These are phyloP conservation scores for Stephania japonica DNA, from an alignment of 164 flowering plant genomes.

Conservation along the genomic window DNA sequence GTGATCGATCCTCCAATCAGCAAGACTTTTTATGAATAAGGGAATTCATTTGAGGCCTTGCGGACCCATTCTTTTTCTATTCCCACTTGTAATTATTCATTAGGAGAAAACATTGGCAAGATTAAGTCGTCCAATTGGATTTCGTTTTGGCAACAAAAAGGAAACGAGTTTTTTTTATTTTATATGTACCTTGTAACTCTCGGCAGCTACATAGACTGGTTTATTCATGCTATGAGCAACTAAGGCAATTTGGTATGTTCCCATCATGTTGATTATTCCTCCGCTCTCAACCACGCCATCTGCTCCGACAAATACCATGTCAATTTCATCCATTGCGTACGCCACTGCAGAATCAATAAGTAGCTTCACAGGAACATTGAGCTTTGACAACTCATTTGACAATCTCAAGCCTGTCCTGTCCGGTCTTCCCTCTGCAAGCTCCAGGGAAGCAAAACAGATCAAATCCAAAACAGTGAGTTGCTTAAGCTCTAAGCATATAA, in stretches of 20 bases:
- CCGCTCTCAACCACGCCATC: constrained; percentile 99
- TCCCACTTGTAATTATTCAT: too few relatives aligned
- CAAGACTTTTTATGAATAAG: too few relatives aligned
- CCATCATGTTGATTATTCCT: constrained; percentile 97
- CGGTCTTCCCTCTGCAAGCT: constrained; percentile 86
- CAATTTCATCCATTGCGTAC: constrained; percentile 89
- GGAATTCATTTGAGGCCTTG: too few relatives aligned
- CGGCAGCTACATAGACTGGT: constrained; percentile 97
- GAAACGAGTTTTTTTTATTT: neutral
- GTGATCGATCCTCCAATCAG: too few relatives aligned
- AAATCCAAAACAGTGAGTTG: neutral
- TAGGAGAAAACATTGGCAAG: too few relatives aligned
- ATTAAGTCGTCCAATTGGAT: too few relatives aligned
- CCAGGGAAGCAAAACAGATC: constrained; percentile 5
- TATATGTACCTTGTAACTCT: constrained; percentile 77
- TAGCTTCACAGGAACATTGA: constrained; percentile 93
- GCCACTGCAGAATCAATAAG: constrained; percentile 94
- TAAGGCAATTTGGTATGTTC: constrained; percentile 89
- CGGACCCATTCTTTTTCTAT: too few relatives aligned
- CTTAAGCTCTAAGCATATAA: neutral
- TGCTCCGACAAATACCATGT: constrained; percentile 96
- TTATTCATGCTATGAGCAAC: constrained; percentile 94
- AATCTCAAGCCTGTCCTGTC: constrained; percentile 81
- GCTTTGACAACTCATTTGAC: constrained; percentile 83
- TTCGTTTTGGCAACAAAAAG: neutral